Evolutionary conservation across 106 monocot genomes (phyloP), one percentile per base, ranked within the genome.

Genomic region (Hemerocallis citrina): DNA sequence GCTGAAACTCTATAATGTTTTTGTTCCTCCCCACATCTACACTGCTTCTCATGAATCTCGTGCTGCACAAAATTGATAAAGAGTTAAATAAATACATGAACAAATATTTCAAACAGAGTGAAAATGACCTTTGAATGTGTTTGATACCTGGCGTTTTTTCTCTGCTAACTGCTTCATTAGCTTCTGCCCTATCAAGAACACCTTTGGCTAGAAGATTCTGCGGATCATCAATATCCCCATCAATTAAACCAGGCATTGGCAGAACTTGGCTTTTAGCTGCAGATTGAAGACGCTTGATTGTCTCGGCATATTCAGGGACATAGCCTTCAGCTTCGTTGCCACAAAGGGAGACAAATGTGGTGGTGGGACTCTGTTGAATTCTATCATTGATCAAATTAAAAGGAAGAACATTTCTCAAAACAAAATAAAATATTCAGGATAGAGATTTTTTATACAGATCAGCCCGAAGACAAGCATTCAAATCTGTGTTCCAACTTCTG

Each of bases 321-420:
- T 96, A 91, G n/a, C 91, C 91, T 75, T 96, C 91, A 22, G 79
- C 84, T 49, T 91, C 91, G 50, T 96, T 76, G 73, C 91, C 13
- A 96, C 84, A 81, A 96, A 96, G 46, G 96, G 96, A 23, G 96
- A 96, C 52, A 96, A 61, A 79, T 96, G 96, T 37, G 96, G 96
- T 44, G 96, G 96, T 42, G 83, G 91, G 28, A 76, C 77, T 55
- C 96, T 96, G 75, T 43, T 24, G 57, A 0, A 22, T 36, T n/a
- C n/a, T 12, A 57, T 36, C 8, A 57, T 36, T 57, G 20, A 36
- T 36, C 35, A 32, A 31, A n/a, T n/a, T n/a, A n/a, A n/a, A n/a
- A n/a, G n/a, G n/a, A n/a, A n/a, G n/a, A n/a, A n/a, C n/a, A n/a
- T n/a, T n/a, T n/a, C n/a, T n/a, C n/a, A n/a, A n/a, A n/a, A n/a